Evolutionary conservation across 768 basidiomycete genomes (phyloP).

Genomic region (Paxillus involutus): DNA sequence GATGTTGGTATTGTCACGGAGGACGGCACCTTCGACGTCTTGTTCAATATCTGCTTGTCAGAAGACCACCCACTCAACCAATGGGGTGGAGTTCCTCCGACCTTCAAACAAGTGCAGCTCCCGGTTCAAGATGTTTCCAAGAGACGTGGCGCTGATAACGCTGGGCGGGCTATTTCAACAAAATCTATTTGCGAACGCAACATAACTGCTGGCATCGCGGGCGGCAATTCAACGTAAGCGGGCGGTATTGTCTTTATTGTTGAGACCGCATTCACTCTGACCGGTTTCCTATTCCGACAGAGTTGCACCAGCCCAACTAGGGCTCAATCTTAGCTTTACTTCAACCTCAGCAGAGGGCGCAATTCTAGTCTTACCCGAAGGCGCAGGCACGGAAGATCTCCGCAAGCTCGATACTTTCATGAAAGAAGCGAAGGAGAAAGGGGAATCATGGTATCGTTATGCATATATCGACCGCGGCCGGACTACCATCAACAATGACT

Average conservation of each 20-base stretch:
- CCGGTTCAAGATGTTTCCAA: neutral
- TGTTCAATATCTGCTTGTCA: constrained; percentile 34
- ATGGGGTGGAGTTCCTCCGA: constrained; percentile 17
- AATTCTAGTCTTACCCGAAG: constrained; percentile 29
- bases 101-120: constrained; percentile 18
- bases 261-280: no score
- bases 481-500: neutral
- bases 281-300: neutral
- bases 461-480: constrained; percentile 5
- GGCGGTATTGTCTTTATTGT: no score
- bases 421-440: constrained; percentile 16
- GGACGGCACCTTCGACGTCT: constrained; percentile 27
- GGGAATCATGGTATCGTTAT: constrained; percentile 25
- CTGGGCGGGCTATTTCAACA: neutral
- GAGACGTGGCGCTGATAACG: neutral
- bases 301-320: no score
- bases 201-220: neutral
- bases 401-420: constrained; percentile 2
- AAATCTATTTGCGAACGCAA: neutral
- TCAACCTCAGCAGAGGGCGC: constrained; percentile 19
- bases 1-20: constrained; percentile 31
- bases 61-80: constrained; percentile 27
- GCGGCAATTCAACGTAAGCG: neutral
- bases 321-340: constrained; percentile 1
- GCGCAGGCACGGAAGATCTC: constrained; percentile 8